A percentile compares a stretch with the other conserved stretches of the same genome.
Conservation (phyloP, 495 filamentous ascomycete genomes). For the Beverwykella pulmonaria region DNA sequence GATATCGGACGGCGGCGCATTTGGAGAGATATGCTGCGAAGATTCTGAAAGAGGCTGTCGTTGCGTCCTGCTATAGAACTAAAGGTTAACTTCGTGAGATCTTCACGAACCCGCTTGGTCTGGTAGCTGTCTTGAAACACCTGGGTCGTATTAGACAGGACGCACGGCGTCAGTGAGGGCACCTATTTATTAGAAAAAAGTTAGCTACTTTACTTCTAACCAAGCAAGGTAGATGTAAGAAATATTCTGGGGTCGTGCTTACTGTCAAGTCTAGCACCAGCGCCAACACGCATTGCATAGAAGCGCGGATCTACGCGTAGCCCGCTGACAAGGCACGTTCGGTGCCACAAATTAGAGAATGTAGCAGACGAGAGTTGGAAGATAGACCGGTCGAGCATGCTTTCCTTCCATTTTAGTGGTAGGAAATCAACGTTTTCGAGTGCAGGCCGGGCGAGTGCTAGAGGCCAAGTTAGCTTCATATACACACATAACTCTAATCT, state of each 20-base stretch:
- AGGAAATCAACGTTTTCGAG: neutral
- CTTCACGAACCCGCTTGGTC: neutral
- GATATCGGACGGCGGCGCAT: no score
- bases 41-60: neutral
- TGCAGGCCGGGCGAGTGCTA: no score
- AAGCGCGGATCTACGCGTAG: neutral
- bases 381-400: neutral
- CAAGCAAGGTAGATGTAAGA: neutral
- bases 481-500: conserved; percentile 4
- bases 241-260: neutral
- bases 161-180: neutral
- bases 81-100: neutral
- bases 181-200: neutral
- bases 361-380: neutral
- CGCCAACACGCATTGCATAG: neutral
- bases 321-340: neutral
- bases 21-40: neutral
- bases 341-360: neutral
- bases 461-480: conserved; percentile 7
- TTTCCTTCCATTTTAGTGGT: neutral
- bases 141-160: neutral
- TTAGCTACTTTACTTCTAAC: neutral
- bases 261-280: neutral
- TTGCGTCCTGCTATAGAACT: neutral
- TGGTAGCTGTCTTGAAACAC: neutral